Conservation (phyloP, 495 filamentous ascomycete genomes). For the Penicillium arizonense region DNA sequence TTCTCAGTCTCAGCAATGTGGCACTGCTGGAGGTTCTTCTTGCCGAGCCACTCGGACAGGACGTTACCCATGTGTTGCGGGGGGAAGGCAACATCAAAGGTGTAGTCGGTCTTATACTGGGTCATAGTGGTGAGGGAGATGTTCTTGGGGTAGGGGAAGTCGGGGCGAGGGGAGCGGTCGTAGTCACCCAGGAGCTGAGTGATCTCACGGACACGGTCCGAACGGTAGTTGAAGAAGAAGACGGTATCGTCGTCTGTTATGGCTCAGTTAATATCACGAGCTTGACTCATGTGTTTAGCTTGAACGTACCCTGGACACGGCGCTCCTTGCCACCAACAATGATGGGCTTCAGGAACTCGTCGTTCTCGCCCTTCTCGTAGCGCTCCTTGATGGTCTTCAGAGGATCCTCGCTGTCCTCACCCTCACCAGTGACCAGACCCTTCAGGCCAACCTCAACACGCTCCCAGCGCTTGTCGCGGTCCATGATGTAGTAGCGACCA, state of each 20-base stretch:
- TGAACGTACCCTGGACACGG: conserved; percentile 70
- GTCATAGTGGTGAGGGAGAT: conserved; percentile 96
- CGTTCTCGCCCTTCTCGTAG: conserved; percentile 83
- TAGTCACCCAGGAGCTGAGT: conserved; percentile 90
- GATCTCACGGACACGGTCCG: conserved; percentile 94
- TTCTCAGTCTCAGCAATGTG: conserved; percentile 99
- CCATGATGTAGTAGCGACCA: conserved; percentile 97
- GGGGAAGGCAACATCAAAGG: conserved; percentile 89
- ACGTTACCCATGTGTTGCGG: conserved; percentile 97
- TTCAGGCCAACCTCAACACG: conserved; percentile 86
- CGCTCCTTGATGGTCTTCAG: conserved; percentile 83
- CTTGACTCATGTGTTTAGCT: not conserved
- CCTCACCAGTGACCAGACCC: conserved; percentile 80
- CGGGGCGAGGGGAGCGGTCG: conserved; percentile 84
- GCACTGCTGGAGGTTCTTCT: conserved; percentile 84
- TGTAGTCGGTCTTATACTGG: conserved; percentile 94
- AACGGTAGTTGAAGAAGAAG: conserved; percentile 99
- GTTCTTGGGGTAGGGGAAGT: conserved; percentile 92
- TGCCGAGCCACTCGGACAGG: conserved; percentile 89
- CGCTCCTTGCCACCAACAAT: conserved; percentile 83
- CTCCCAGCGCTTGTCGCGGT: conserved; percentile 99
- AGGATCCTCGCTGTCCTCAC: conserved; percentile 78
- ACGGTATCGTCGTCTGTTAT: conserved; percentile 78
- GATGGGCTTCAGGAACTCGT: conserved; percentile 98
- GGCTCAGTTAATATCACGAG: conserved; percentile 6